These are phyloP conservation scores for Calonectria pauciramosa DNA, from an alignment of 2,329 filamentous ascomycete species.

Conservation along the genomic window DNA sequence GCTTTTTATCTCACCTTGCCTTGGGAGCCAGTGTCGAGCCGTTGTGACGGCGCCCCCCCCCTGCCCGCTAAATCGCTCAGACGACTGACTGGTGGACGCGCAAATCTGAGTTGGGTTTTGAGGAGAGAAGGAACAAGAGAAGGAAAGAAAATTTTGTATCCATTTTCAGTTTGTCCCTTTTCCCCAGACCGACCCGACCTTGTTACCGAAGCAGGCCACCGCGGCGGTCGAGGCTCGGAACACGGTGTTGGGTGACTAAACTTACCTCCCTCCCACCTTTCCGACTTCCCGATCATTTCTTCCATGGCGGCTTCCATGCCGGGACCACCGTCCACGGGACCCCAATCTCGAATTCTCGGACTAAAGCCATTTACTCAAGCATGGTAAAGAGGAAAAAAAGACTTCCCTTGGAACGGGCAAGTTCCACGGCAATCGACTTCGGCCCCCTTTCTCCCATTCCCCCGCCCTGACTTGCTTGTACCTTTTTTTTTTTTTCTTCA, in stretches of 20 bases:
- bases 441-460: conserved; percentile 12
- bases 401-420: not conserved
- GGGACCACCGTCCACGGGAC: not conserved
- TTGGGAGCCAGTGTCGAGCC: conserved; percentile 32
- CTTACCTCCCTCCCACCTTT: not conserved
- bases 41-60: conserved; percentile 28
- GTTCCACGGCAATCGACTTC: not conserved
- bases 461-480: conserved; percentile 23
- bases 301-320: conserved; percentile 3
- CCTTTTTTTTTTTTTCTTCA: conserved; percentile 16
- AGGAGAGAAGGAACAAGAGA: not conserved
- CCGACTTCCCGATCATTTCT: conserved; percentile 33
- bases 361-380: conserved; percentile 3
- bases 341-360: conserved; percentile 6
- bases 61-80: conserved; percentile 43
- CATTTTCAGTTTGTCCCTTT: conserved; percentile 33
- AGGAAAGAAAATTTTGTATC: not conserved
- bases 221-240: not conserved
- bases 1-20: conserved; percentile 47
- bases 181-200: conserved; percentile 43
- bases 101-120: conserved; percentile 34
- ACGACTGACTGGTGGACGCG: conserved; percentile 11
- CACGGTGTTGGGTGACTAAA: not conserved
- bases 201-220: conserved; percentile 4
- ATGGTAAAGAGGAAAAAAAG: not conserved